These are phyloP conservation scores for Cladochytrium replicatum DNA, from an alignment of 192 early-diverging fungal genomes.

Conservation along the genomic window DNA sequence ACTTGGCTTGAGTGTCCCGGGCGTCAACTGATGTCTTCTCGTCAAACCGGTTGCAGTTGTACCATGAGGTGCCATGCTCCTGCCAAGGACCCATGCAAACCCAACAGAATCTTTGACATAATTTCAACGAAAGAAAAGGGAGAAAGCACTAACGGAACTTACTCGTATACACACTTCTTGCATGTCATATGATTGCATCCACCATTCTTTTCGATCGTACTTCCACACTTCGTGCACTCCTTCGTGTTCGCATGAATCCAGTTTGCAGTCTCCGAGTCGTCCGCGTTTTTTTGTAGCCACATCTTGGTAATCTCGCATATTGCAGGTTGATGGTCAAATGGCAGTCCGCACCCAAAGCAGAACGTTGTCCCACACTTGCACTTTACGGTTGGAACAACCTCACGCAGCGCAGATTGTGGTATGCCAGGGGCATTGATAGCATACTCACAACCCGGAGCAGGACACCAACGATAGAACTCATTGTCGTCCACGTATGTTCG, in stretches of 20 bases:
- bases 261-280: slow-evolving; percentile 97
- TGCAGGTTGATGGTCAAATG: slow-evolving; percentile 81
- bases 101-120: too few relatives aligned
- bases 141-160: not conserved
- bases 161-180: slow-evolving; percentile 88
- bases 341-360: slow-evolving; percentile 86
- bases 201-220: slow-evolving; percentile 98
- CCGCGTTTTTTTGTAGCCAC: slow-evolving; percentile 93
- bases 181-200: slow-evolving; percentile 99
- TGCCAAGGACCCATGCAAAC: slow-evolving; percentile 96
- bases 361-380: slow-evolving; percentile 74
- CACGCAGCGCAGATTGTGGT: slow-evolving; percentile 49
- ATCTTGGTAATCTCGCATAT: slow-evolving; percentile 71
- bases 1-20: slow-evolving; percentile 77
- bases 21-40: slow-evolving; percentile 82
- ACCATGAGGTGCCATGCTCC: slow-evolving; percentile 92
- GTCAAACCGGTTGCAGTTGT: slow-evolving; percentile 96
- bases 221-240: slow-evolving; percentile 88
- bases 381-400: slow-evolving; percentile 75
- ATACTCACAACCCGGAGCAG: slow-evolving; percentile 83
- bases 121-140: not conserved
- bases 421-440: too few relatives aligned
- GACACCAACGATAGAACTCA: slow-evolving; percentile 80
- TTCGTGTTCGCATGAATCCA: slow-evolving; percentile 87
- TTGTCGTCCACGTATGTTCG: slow-evolving; percentile 90